A percentile compares a stretch with the other conserved stretches of the same genome.
Conservation (phyloP, 2,329 filamentous ascomycete genomes). For the Fusarium buharicum region DNA sequence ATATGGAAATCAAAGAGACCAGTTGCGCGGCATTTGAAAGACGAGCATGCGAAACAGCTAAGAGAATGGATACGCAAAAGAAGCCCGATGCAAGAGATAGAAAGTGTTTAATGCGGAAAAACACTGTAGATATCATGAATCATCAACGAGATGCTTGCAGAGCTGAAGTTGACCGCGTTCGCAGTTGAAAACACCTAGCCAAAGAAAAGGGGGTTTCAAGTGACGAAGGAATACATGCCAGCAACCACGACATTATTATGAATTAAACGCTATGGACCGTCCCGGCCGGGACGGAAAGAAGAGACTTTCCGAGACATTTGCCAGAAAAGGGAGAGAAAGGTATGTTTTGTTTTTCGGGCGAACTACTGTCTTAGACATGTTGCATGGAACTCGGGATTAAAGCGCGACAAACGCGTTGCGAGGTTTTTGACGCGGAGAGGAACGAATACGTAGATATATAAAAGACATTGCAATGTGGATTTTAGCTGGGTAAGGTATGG, state of each 20-base stretch:
- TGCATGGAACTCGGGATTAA: not conserved
- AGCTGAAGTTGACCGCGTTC: not conserved
- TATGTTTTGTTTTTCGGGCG: not conserved
- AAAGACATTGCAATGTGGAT: not conserved
- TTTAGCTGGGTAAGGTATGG: constrained; percentile 13
- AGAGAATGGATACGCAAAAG: not conserved
- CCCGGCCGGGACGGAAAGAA: constrained; percentile 33
- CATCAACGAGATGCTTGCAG: not conserved
- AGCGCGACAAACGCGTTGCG: not conserved
- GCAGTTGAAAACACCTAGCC: not conserved
- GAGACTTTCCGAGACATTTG: constrained; percentile 19
- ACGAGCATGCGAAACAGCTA: not conserved
- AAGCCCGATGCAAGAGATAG: not conserved
- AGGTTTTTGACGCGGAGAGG: not conserved
- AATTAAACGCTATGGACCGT: constrained; percentile 21
- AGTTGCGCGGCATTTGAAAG: constrained; percentile 14
- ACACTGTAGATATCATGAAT: not conserved
- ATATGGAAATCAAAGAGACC: constrained; percentile 13
- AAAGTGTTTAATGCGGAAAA: not conserved
- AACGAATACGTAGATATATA: not conserved
- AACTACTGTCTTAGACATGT: constrained; percentile 19
- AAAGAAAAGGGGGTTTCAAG: constrained; percentile 4
- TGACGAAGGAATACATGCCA: constrained; percentile 10
- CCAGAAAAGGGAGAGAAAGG: constrained; percentile 14
- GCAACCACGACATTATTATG: constrained; percentile 2